Evolutionary conservation across 2,329 filamentous ascomycete genomes (phyloP).

Genomic region (Cryphonectria japonica): DNA sequence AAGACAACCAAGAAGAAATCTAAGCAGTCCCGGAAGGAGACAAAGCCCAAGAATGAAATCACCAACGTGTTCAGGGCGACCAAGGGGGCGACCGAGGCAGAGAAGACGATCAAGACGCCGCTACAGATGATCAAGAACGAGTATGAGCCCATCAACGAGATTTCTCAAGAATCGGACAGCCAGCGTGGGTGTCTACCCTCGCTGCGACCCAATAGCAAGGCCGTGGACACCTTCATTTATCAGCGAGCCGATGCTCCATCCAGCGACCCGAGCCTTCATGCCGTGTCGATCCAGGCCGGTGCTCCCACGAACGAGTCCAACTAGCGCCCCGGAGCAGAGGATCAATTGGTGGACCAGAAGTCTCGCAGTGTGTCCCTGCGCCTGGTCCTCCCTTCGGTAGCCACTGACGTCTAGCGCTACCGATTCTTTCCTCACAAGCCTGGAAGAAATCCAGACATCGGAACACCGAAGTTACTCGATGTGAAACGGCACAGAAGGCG

Average conservation of each 20-base stretch:
- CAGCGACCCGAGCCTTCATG: conserved; percentile 28
- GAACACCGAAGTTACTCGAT: neutral
- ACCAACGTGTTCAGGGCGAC: conserved; percentile 50
- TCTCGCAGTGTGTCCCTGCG: neutral
- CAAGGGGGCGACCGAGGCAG: conserved; percentile 39
- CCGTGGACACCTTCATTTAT: conserved; percentile 29
- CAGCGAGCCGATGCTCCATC: conserved; percentile 21
- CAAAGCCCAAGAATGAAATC: conserved; percentile 44
- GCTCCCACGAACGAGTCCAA: conserved; percentile 46
- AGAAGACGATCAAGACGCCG: conserved; percentile 31
- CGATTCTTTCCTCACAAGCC: neutral
- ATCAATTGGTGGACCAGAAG: conserved; percentile 41
- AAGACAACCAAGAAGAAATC: conserved; percentile 37
- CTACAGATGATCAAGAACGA: conserved; percentile 33
- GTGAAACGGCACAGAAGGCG: neutral
- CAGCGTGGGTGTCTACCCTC: conserved; percentile 31
- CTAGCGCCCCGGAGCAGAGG: conserved; percentile 47
- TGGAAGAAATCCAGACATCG: neutral
- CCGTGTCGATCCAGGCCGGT: conserved; percentile 27
- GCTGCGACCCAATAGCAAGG: conserved; percentile 35
- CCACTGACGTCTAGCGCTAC: neutral
- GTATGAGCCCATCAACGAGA: conserved; percentile 33
- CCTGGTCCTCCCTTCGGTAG: neutral
- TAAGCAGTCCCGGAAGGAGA: conserved; percentile 34
- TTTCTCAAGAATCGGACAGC: conserved; percentile 30